Evolutionary conservation across 371 early-diverging fungal species (phyloP).

Genomic region (Rhizopus sp.): DNA sequence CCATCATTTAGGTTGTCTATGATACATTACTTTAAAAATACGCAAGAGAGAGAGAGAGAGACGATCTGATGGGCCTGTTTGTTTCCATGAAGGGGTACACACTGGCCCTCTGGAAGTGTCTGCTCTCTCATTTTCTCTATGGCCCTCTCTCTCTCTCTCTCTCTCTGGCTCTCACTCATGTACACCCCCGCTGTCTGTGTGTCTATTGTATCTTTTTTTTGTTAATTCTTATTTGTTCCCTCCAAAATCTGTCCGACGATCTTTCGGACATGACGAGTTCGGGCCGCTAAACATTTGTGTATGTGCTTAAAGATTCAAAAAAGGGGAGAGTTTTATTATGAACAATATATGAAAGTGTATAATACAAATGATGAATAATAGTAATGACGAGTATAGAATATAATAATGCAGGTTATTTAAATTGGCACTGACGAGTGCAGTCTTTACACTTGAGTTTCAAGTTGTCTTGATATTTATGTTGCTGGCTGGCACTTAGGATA

Average conservation of each 20-base stretch:
- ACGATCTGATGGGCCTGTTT: not conserved
- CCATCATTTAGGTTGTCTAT: not conserved
- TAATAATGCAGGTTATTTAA: slow-evolving; percentile 2
- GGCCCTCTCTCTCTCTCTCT: not conserved
- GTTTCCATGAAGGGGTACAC: not conserved
- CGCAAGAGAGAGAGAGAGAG: slow-evolving; percentile 2
- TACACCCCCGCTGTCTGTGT: no score
- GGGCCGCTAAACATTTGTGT: no score
- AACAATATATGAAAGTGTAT: not conserved
- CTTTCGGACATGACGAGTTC: no score
- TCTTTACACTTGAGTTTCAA: slow-evolving; percentile 23
- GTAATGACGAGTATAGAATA: not conserved
- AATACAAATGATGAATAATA: not conserved
- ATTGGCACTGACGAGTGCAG: slow-evolving; percentile 22
- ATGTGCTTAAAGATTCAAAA: no score
- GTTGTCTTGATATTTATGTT: not conserved
- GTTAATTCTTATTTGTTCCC: no score
- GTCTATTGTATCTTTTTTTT: no score
- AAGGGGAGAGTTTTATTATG: not conserved
- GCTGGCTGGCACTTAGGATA: slow-evolving; percentile 45
- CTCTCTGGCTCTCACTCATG: no score
- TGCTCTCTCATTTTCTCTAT: not conserved
- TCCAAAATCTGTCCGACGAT: no score
- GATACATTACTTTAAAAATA: slow-evolving; percentile 5
- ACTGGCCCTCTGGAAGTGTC: not conserved